phyloP scores from a whole-genome alignment of 768 basidiomycete species.

The Termitomyces sp. region DNA sequence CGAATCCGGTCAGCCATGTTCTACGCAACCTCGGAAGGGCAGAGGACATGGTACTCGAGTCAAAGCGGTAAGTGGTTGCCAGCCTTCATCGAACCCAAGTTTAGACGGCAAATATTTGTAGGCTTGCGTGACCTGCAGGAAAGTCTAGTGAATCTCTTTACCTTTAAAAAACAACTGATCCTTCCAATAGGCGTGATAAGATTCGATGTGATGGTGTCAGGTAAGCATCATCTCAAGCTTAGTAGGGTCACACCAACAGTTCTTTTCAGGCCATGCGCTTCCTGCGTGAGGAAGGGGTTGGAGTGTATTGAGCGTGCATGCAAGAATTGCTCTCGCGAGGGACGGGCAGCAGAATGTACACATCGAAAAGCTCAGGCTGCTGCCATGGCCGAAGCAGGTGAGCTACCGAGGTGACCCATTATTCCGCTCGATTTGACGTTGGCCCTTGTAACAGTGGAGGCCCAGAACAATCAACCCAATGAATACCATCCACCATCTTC shows the following conservation, averaged over 20 bases:
- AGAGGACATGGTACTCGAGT: constrained; percentile 56
- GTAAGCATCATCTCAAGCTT: constrained; percentile 21
- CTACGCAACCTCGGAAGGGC: constrained; percentile 45
- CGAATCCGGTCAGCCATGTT: constrained; percentile 40
- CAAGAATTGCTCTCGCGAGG: constrained; percentile 36
- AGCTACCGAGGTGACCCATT: not conserved
- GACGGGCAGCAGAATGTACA: constrained; percentile 37
- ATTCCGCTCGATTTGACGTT: not conserved
- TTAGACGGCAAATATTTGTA: constrained; percentile 18
- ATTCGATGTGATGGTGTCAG: constrained; percentile 55
- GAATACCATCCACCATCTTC: constrained; percentile 5
- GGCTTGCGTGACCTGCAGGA: constrained; percentile 62
- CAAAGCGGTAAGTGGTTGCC: constrained; percentile 41
- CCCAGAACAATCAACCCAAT: not conserved
- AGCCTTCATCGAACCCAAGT: constrained; percentile 1
- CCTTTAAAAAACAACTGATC: constrained; percentile 7
- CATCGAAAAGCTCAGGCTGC: constrained; percentile 28
- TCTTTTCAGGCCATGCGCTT: constrained; percentile 38
- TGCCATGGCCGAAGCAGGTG: constrained; percentile 19
- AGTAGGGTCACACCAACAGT: not conserved
- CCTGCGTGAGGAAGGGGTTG: constrained; percentile 44
- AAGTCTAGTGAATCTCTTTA: constrained; percentile 13
- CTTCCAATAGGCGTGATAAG: constrained; percentile 46
- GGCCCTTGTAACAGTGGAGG: not conserved
- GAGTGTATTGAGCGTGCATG: constrained; percentile 49